Percentiles rank a stretch among this genome's conserved stretches.
Evolutionary conservation across 257 asterid species (phyloP).

Genomic region (Solanum bulbocastanum): DNA sequence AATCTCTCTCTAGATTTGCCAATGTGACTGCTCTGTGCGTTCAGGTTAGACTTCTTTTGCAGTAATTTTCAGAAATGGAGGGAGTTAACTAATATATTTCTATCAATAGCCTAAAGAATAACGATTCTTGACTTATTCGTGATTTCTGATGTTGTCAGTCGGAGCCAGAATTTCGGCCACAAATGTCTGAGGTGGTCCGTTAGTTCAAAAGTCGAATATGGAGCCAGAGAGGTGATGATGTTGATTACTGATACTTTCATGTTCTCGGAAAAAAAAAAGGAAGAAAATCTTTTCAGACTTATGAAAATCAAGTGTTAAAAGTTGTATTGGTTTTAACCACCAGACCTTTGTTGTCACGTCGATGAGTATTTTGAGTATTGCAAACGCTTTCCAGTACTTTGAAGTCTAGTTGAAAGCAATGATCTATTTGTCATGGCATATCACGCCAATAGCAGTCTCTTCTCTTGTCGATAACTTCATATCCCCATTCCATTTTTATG

Average conservation of each 20-base stretch:
- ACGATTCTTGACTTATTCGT: background rate
- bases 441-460: background rate
- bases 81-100: background rate
- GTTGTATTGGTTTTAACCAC: background rate
- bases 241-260: background rate
- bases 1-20: slow-evolving; percentile 50
- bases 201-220: slow-evolving; percentile 24
- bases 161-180: slow-evolving; percentile 45
- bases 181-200: slow-evolving; percentile 45
- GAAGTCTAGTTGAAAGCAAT: background rate
- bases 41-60: slow-evolving; percentile 18
- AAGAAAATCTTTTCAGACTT: background rate
- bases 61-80: background rate
- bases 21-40: slow-evolving; percentile 39
- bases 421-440: background rate
- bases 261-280: background rate
- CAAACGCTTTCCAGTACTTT: background rate
- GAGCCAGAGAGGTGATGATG: slow-evolving; percentile 12
- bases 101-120: background rate
- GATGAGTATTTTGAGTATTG: background rate
- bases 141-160: slow-evolving; percentile 7
- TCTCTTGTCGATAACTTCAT: background rate
- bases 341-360: background rate
- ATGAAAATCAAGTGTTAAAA: background rate
- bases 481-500: background rate